These are phyloP conservation scores for Streptanthus diversifolius DNA, from an alignment of 345 rosid genomes.

Conservation along the genomic window DNA sequence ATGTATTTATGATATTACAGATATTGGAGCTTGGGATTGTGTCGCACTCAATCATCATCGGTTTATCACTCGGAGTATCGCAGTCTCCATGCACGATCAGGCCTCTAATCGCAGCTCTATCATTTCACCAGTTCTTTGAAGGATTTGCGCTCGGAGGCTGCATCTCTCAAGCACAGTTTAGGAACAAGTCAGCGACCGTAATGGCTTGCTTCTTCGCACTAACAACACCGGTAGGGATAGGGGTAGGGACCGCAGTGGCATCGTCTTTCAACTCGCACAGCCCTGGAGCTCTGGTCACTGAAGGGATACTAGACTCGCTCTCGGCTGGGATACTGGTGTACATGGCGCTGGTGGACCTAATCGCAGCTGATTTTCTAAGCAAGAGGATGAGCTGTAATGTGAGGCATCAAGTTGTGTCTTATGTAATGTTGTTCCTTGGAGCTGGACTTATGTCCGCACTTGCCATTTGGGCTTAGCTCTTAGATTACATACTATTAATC, in stretches of 20 bases:
- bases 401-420: conserved; percentile 73
- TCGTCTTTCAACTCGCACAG: conserved; percentile 62
- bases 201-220: conserved; percentile 87
- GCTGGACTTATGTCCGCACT: conserved; percentile 85
- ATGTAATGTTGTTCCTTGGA: conserved; percentile 79
- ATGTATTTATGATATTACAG: conserved; percentile 36
- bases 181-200: conserved; percentile 42
- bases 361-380: conserved; percentile 87
- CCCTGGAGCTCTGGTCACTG: conserved; percentile 49
- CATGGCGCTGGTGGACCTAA: conserved; percentile 93
- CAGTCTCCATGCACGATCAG: conserved; percentile 75
- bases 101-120: conserved; percentile 80
- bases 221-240: conserved; percentile 69
- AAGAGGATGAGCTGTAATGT: conserved; percentile 90
- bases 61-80: conserved; percentile 82
- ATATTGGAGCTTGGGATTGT: conserved; percentile 90
- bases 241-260: conserved; percentile 63
- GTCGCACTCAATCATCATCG: conserved; percentile 89
- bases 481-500: neutral
- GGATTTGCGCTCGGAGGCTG: conserved; percentile 96
- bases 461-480: conserved; percentile 74
- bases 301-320: conserved; percentile 77
- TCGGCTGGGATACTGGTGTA: conserved; percentile 88
- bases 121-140: conserved; percentile 95
- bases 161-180: conserved; percentile 84